phyloP scores from a whole-genome alignment of 139 green algal genomes.

The Chlamydomonas urium region DNA sequence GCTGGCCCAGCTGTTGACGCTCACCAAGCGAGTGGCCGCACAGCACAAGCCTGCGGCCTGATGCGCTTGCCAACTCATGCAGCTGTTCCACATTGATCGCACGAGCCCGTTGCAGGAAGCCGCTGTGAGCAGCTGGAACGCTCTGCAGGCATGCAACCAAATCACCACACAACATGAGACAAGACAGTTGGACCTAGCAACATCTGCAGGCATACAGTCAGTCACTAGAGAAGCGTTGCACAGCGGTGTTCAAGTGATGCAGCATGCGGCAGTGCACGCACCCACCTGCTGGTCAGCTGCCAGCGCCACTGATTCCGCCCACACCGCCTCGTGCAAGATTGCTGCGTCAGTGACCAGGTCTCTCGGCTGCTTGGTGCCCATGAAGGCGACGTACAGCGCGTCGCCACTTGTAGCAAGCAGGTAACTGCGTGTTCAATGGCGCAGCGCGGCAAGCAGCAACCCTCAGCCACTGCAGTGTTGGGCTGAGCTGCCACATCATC shows the following conservation, averaged over 20 bases:
- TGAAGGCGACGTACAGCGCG: constrained; percentile 61
- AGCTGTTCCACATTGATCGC: constrained; percentile 52
- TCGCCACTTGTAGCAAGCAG: constrained; percentile 44
- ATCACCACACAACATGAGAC: no score
- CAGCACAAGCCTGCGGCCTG: constrained; percentile 55
- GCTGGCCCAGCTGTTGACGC: no score
- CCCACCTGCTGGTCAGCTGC: constrained; percentile 27
- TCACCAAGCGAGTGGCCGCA: constrained; percentile 59
- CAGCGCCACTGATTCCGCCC: constrained; percentile 32
- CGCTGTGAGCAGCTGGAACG: constrained; percentile 20
- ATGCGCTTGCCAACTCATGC: constrained; percentile 41
- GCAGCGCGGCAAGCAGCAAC: not conserved
- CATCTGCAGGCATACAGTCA: no score
- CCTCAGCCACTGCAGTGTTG: not conserved
- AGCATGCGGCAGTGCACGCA: no score
- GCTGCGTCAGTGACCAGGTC: constrained; percentile 52
- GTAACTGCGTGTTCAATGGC: constrained; percentile 50
- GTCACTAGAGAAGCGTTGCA: no score
- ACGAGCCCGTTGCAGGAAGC: constrained; percentile 55
- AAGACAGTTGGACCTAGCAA: no score
- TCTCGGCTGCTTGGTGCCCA: constrained; percentile 46
- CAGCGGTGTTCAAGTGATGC: no score
- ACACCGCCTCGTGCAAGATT: constrained; percentile 45
- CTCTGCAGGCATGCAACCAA: not conserved
- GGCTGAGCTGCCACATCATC: not conserved